phyloP scores from a whole-genome alignment of 176 grass and related monocot genomes.

The Neostapfia colusana region DNA sequence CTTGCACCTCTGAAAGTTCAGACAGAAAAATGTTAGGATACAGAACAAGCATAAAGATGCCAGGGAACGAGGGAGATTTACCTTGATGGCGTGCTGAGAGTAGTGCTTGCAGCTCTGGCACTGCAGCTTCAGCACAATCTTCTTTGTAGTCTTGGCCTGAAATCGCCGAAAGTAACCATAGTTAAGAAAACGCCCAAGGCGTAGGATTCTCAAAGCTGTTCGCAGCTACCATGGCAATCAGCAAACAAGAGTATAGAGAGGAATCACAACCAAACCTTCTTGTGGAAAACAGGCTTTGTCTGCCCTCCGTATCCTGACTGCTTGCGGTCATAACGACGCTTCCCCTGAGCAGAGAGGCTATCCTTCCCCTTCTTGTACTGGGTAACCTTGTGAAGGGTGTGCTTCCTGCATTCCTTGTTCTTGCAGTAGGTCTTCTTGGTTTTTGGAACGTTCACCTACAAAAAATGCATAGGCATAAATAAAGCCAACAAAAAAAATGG shows the following conservation, averaged over 20 bases:
- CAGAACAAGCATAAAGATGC: neutral
- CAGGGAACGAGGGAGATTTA: neutral
- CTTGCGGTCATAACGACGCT: slow-evolving; percentile 84
- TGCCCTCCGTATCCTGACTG: slow-evolving; percentile 94
- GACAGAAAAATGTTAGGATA: neutral
- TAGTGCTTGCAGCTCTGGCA: slow-evolving; percentile 93
- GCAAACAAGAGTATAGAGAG: neutral
- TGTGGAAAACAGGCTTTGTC: slow-evolving; percentile 96
- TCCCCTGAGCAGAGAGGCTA: slow-evolving; percentile 76
- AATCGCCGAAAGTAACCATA: neutral
- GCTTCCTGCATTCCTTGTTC: slow-evolving; percentile 84
- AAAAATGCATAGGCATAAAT: neutral
- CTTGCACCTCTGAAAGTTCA: slow-evolving; percentile 58
- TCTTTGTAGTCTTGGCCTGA: slow-evolving; percentile 94
- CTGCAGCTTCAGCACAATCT: slow-evolving; percentile 87
- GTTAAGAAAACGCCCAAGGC: neutral
- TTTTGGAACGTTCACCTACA: slow-evolving; percentile 81
- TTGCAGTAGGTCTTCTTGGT: slow-evolving; percentile 92
- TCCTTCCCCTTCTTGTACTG: slow-evolving; percentile 93
- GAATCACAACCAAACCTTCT: slow-evolving; percentile 62
- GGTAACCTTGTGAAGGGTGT: slow-evolving; percentile 88
- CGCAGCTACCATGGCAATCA: neutral
- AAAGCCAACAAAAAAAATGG: neutral
- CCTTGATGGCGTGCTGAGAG: slow-evolving; percentile 75
- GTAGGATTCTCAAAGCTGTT: neutral